Evolutionary conservation across 2,329 filamentous ascomycete species (phyloP), one percentile per base, ranked within the genome.

Genomic region (Ophiostoma angusticollis): DNA sequence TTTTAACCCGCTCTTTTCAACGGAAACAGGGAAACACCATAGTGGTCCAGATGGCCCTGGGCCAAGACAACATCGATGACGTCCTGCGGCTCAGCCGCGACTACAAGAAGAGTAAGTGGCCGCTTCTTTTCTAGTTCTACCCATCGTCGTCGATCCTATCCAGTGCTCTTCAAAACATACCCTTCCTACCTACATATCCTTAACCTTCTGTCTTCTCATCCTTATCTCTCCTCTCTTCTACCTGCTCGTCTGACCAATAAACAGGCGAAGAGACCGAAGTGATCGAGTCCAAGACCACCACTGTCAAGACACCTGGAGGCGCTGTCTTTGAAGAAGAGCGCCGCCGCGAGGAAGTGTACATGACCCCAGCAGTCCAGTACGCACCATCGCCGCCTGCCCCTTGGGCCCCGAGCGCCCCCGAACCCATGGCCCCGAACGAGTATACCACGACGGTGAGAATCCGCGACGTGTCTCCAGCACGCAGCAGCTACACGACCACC

Each of bases 31-130:
- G 81, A 28, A 79, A 81, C 49, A 81, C 80, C 17, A 76, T 91
- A 50, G 73, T 94, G 37, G 77, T 96, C 24, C 76, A 82, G 49
- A 80, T 84, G 53, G 87, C 89, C 9, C 69, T 96, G 5, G 83
- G 84, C 13, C 87, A 93, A 50, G 77, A 89, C 14, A 85, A 94
- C 50, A 95, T 95, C 46, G 86, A 95, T 50, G 82, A 93, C 52
- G 69, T 95, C 31, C 81, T 95, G 50, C 80, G 76, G 51, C 66
- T 86, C 35, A 93, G 84, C 58, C 82, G 86, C 52, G 76, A 80
- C 23, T 86, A 84, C 59, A 78, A 71, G 54, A 70, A 72, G 53
- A 65, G 70, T 73, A 45, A 49, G 39, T 38, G 3, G 18, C 19
- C 14, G 3, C 7, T n/a, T 17, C 4, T 9, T 19, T 17, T 12